Percentiles rank a stretch among this genome's conserved stretches.
These are phyloP conservation scores for Sugiyamaella qingdaonensis DNA, from an alignment of 805 yeast genomes.

Conservation along the genomic window DNA sequence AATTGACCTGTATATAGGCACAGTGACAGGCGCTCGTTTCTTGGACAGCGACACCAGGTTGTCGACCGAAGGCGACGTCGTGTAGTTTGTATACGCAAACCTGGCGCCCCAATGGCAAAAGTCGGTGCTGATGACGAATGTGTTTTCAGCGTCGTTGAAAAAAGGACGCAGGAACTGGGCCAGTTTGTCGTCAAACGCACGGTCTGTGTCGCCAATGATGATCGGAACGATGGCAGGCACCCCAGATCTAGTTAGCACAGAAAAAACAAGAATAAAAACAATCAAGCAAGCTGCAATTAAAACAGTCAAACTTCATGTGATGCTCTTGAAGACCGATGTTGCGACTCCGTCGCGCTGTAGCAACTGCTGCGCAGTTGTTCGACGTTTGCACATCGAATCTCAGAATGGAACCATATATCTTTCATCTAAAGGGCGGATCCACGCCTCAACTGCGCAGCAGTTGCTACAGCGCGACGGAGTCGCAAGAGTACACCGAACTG, in stretches of 20 bases:
- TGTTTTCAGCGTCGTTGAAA: slow-evolving; percentile 49
- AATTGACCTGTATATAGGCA: slow-evolving; percentile 67
- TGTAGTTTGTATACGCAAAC: slow-evolving; percentile 55
- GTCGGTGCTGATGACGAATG: slow-evolving; percentile 81
- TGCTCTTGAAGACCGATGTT: too few species aligned
- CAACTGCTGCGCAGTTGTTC: too few species aligned
- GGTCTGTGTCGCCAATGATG: slow-evolving; percentile 62
- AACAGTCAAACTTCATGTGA: too few species aligned
- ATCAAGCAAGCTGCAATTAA: too few species aligned
- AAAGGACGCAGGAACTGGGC: slow-evolving; percentile 50
- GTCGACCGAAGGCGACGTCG: slow-evolving; percentile 21
- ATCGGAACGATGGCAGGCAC: slow-evolving; percentile 62
- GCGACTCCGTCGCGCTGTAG: too few species aligned
- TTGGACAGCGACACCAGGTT: slow-evolving; percentile 24
- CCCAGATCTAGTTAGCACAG: background rate
- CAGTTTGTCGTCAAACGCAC: slow-evolving; percentile 40
- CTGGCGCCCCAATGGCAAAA: slow-evolving; percentile 92
- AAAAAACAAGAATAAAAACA: too few species aligned
- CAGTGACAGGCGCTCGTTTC: slow-evolving; percentile 18
- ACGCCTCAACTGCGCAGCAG: too few species aligned
- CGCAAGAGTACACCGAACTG: too few species aligned
- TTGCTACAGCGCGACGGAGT: too few species aligned
- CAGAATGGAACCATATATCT: too few species aligned
- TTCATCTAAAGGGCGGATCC: too few species aligned
- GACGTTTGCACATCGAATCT: too few species aligned